Base-by-base conservation (phyloP, 306 rosid species). In the Vigna hirtella region DNA sequence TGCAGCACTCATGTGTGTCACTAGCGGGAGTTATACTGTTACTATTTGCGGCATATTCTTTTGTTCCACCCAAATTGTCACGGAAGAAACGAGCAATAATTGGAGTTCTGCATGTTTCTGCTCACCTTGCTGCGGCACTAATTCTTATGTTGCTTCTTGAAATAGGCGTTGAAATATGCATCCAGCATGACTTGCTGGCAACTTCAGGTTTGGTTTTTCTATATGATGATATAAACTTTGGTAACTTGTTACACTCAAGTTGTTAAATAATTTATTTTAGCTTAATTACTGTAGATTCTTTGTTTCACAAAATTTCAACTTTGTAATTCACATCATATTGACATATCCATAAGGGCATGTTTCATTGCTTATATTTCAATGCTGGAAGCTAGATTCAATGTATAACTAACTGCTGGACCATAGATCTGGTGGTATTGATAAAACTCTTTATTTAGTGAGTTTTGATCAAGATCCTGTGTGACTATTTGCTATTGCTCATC, bases 101-200 rank as follows among this genome's bases (percentile, higher is more conserved):
- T 57, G 99, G 99, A 68, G 80, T 91, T 83, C 88, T 95, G 87
- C 99, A 95, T 86, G 96, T 93, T 68, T 88, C 91, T 73, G 96
- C 97, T 38, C 99, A 95, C 86, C 89, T 95, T 11, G 76, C 91
- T 56, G 88, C 99, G 17, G 97, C 99, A 48, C 83, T 95, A 72
- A 88, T 91, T 83, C 97, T 95, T 56, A 93, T 93, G 99, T 79
- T 95, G 80, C 97, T 95, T 61, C 85, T 95, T 85, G 99, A 95
- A 86, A 77, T 95, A 63, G 97, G 99, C 73, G 79, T 93, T 75
- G 97, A 95, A 91, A 93, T 83, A 17, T 95, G 99, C 69, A 76
- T 95, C 83, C 89, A 86, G 47, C 97, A 95, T 79, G 75, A 95
- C 1, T 88, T 95, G 66, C 93, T 91, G 66, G 98, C 93, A 80